Conservation (phyloP, 345 rosid genomes). For the Citrus mangshanensis region DNA sequence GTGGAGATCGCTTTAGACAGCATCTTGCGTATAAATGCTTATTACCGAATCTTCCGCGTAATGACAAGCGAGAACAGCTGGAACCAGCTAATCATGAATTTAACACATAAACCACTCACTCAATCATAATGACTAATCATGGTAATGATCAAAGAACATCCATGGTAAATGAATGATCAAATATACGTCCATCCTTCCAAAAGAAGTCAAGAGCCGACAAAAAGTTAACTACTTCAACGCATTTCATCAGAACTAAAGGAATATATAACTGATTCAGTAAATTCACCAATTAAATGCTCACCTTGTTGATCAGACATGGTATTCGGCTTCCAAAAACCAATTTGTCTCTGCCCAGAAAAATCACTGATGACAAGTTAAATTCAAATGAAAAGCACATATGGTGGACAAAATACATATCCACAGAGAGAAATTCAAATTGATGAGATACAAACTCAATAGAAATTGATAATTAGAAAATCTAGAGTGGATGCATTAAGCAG, state of each 20-base stretch:
- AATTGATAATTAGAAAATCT: slow-evolving; percentile 2
- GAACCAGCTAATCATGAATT: neutral
- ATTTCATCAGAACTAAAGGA: neutral
- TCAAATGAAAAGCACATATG: slow-evolving; percentile 4
- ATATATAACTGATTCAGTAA: slow-evolving; percentile 13
- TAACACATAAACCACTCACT: neutral
- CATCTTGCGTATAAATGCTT: neutral
- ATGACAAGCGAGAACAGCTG: neutral
- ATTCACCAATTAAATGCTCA: slow-evolving; percentile 27
- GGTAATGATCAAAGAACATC: neutral
- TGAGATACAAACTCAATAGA: neutral
- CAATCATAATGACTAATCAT: neutral
- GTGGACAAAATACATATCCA: neutral
- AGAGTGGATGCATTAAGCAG: neutral
- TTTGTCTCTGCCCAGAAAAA: slow-evolving; percentile 58
- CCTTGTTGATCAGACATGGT: slow-evolving; percentile 51
- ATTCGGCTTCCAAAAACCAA: slow-evolving; percentile 60
- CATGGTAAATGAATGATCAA: neutral
- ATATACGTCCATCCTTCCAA: neutral
- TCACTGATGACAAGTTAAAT: slow-evolving; percentile 17
- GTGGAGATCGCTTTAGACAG: neutral
- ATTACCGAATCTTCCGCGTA: neutral
- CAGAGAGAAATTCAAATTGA: neutral
- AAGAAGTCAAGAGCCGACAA: slow-evolving; percentile 5
- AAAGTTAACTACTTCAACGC: neutral